Conservation (phyloP, 2,329 filamentous ascomycete genomes). For the Nigrospora oryzae region DNA sequence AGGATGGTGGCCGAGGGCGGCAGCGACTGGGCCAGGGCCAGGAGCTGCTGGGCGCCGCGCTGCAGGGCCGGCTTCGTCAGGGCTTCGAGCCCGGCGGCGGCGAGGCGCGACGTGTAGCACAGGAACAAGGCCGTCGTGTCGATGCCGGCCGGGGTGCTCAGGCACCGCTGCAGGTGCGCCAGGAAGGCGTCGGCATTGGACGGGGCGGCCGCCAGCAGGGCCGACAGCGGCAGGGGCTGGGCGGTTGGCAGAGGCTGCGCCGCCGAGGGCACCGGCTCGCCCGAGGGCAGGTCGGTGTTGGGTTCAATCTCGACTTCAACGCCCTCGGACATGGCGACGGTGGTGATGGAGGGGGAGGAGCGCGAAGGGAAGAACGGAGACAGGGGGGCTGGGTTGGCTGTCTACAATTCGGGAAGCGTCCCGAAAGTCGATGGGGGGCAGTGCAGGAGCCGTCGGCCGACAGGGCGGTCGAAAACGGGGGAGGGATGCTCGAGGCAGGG, state of each 20-base stretch:
- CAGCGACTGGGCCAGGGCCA: conserved; percentile 42
- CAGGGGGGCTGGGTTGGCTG: no score
- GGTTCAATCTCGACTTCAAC: conserved; percentile 11
- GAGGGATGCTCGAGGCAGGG: no score
- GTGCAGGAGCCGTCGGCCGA: no score
- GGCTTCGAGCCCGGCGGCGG: conserved; percentile 39
- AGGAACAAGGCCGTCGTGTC: conserved; percentile 62
- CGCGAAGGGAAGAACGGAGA: no score
- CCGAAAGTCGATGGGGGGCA: no score
- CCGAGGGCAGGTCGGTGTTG: conserved; percentile 25
- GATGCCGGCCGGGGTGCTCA: conserved; percentile 60
- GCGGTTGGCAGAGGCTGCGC: conserved; percentile 13
- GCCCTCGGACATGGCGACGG: neutral
- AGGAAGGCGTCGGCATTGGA: conserved; percentile 43
- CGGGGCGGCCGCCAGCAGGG: conserved; percentile 25
- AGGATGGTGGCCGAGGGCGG: conserved; percentile 41
- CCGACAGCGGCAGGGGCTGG: conserved; percentile 14
- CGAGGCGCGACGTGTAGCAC: conserved; percentile 57
- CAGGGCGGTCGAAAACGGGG: no score
- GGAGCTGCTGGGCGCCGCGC: conserved; percentile 39
- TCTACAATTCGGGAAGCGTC: no score
- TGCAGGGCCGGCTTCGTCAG: conserved; percentile 50
- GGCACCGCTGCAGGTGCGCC: conserved; percentile 49
- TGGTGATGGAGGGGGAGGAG: neutral
- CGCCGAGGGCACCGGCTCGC: conserved; percentile 24